A percentile compares a stretch with the other conserved stretches of the same genome.
Conservation (phyloP, 208 protist species). For the Trichomonas tenax region DNA sequence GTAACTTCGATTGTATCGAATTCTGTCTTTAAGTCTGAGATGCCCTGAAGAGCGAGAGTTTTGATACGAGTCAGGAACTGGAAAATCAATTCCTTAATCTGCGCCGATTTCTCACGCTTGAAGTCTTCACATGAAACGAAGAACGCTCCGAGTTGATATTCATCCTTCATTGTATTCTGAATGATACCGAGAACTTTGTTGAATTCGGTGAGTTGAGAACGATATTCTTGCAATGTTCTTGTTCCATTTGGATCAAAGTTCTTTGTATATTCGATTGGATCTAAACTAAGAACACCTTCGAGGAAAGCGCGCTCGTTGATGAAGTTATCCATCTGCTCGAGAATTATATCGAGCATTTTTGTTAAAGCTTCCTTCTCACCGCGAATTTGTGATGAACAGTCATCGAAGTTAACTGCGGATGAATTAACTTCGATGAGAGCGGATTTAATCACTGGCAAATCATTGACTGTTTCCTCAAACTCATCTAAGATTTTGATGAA, state of each 20-base stretch:
- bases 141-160: not conserved
- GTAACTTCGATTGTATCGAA: not conserved
- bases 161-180: not conserved
- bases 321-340: not conserved
- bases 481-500: not conserved
- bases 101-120: not conserved
- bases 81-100: not conserved
- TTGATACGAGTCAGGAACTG: not conserved
- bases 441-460: not conserved
- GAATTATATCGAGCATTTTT: not conserved
- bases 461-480: not conserved
- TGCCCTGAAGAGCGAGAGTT: not conserved
- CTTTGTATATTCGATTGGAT: not conserved
- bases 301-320: not conserved
- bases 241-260: conserved; percentile 14
- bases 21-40: not conserved
- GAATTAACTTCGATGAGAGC: not conserved
- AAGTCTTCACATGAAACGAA: not conserved
- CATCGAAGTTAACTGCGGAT: not conserved
- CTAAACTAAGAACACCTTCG: not conserved
- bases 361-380: not conserved
- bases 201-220: not conserved
- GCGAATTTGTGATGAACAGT: not conserved
- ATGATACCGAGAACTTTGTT: not conserved
- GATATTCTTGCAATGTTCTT: not conserved